These are phyloP conservation scores for Wickerhamiella hasegawae DNA, from an alignment of 805 yeast genomes.

Conservation along the genomic window DNA sequence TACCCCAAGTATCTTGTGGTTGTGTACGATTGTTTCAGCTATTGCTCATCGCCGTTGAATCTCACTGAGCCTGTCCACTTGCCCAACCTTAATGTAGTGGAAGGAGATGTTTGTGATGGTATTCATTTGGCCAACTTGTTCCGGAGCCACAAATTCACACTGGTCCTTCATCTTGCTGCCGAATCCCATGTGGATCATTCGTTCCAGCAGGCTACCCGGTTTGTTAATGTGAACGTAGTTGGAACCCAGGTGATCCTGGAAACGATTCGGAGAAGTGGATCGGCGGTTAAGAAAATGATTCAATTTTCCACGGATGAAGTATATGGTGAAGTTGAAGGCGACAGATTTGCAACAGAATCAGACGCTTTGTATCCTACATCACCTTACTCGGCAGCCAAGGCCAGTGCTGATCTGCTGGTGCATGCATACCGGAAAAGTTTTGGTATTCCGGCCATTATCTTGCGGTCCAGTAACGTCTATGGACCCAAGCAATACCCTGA, in stretches of 20 bases:
- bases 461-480: constrained; percentile 37
- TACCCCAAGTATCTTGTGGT: constrained; percentile 23
- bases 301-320: constrained; percentile 48
- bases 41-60: constrained; percentile 27
- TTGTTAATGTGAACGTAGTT: constrained; percentile 30
- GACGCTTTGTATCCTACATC: constrained; percentile 33
- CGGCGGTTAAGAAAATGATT: constrained; percentile 18
- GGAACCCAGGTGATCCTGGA: constrained; percentile 35
- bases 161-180: constrained; percentile 38
- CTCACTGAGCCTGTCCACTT: constrained; percentile 5
- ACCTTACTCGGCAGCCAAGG: constrained; percentile 43
- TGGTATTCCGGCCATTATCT: constrained; percentile 26
- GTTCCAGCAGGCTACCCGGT: constrained; percentile 28
- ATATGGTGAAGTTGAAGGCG: constrained; percentile 30
- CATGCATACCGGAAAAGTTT: constrained; percentile 30
- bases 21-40: constrained; percentile 32
- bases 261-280: constrained; percentile 18
- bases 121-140: constrained; percentile 14
- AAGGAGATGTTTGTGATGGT: constrained; percentile 25
- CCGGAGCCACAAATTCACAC: constrained; percentile 16
- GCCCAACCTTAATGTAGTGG: constrained; percentile 16
- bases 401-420: constrained; percentile 34
- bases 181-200: constrained; percentile 40
- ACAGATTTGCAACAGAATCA: constrained; percentile 19
- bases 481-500: constrained; percentile 41